phyloP scores from a whole-genome alignment of 306 rosid genomes.

The Cicer arietinum region DNA sequence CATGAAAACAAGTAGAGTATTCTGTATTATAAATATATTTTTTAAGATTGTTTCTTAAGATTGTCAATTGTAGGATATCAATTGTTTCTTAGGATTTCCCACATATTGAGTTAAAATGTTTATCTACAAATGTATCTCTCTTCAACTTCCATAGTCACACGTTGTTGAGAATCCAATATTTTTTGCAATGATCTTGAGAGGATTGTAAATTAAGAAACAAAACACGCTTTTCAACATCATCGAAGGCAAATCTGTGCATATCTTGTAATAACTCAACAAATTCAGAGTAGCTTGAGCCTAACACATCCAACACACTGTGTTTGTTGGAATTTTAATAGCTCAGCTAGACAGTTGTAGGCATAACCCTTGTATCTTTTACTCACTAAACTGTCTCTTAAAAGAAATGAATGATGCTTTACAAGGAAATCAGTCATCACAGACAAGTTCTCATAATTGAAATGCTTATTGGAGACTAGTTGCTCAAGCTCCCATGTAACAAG shows the following conservation, averaged over 20 bases:
- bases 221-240: not conserved
- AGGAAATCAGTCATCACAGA: not conserved
- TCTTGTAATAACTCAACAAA: conserved; percentile 28
- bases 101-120: not conserved
- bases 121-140: not conserved
- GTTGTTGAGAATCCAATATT: not conserved
- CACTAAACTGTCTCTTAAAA: not conserved
- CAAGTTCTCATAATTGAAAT: too few relatives aligned
- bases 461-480: too few relatives aligned
- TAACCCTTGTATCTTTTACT: not conserved
- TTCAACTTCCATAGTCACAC: not conserved
- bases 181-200: not conserved
- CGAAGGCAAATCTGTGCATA: not conserved
- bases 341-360: not conserved
- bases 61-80: not conserved
- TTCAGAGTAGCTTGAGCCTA: conserved; percentile 6
- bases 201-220: not conserved
- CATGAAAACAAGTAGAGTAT: too few relatives aligned
- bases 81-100: not conserved
- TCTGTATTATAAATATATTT: too few relatives aligned
- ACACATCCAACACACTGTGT: conserved; percentile 6
- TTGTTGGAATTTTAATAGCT: conserved; percentile 30
- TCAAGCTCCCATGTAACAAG: too few relatives aligned
- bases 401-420: not conserved
- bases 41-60: too few relatives aligned